A percentile compares a stretch with the other conserved stretches of the same genome.
Evolutionary conservation across 768 basidiomycete genomes (phyloP).

Genomic region (Lactifluus piperatus): DNA sequence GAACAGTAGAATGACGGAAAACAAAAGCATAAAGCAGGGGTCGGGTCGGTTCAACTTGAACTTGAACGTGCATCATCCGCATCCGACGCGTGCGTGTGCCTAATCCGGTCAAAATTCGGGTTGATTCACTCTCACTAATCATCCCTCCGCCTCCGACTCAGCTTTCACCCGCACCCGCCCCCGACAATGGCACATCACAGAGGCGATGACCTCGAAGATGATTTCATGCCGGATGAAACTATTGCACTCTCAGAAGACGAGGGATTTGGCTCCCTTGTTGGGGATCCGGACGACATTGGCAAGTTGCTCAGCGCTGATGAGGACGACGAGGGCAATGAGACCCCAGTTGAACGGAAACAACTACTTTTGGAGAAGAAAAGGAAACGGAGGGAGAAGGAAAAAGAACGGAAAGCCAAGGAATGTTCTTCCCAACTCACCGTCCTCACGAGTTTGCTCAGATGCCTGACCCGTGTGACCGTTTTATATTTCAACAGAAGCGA

Average conservation of each 20-base stretch:
- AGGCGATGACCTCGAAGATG: slow-evolving; percentile 80
- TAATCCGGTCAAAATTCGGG: not conserved
- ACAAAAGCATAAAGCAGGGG: not conserved
- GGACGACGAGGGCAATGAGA: slow-evolving; percentile 28
- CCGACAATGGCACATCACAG: slow-evolving; percentile 31
- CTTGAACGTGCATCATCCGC: no score
- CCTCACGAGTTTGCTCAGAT: not conserved
- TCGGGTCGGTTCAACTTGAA: no score
- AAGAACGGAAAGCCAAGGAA: slow-evolving; percentile 63
- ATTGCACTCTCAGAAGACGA: slow-evolving; percentile 60
- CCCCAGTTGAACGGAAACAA: slow-evolving; percentile 20
- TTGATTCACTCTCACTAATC: not conserved
- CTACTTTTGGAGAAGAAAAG: slow-evolving; percentile 47
- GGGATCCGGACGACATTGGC: slow-evolving; percentile 29
- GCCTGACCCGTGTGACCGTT: slow-evolving; percentile 11
- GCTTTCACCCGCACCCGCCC: no score
- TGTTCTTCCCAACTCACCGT: not conserved
- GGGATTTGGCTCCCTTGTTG: slow-evolving; percentile 21
- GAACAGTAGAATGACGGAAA: not conserved
- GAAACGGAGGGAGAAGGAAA: slow-evolving; percentile 65
- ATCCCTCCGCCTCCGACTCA: no score
- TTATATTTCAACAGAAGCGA: slow-evolving; percentile 44
- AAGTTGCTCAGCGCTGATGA: slow-evolving; percentile 41
- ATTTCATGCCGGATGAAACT: slow-evolving; percentile 63
- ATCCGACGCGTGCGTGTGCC: not conserved